Base-by-base conservation (phyloP, 805 yeast genomes). In the Candida alai region DNA sequence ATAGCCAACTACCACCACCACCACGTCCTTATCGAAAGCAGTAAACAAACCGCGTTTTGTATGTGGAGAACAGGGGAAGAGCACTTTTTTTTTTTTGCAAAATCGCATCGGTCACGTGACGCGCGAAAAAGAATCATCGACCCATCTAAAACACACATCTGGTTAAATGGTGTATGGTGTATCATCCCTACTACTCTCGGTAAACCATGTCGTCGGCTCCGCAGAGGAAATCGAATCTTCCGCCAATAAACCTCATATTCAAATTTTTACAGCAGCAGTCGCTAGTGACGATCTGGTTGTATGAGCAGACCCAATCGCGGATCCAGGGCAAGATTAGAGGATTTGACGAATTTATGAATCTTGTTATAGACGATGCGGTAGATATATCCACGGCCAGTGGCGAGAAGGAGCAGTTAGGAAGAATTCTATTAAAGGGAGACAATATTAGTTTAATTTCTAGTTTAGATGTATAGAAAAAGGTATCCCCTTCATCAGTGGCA, bases 341-440 rank as follows among this genome's bases (percentile, higher is more conserved):
- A 1, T 90, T 94, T 59, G 99, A 93, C 58, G 98, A 94, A 63
- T 90, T 89, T 52, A 94, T 93, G 98, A 93, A 93, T 54, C 62
- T 76, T 8, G 80, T 75, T 14, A 43, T 76, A 10, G 80, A 75
- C 37, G 79, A 76, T 18, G 80, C 80, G 1, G 61, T 65, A 11
- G 96, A 94, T 48, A 66, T 90, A 5, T 65, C 71, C 34, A 58
- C 62, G 4, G 53, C 54, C n/a, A 72, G 71, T 24, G 77, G 78
- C 1, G 68, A 68, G 1, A 65, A 65, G 35, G 73, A 76, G 18
- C 59, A 62, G n/a, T 51, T 86, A 37, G 96, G 96, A 1, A 67
- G 84, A 39, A 75, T 93, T 16, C 56, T 93, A 44, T 65, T 93
- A 37, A 93, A 93, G 58, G 98, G 99, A 4, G 99, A 93, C 54